Percentiles rank a stretch among this genome's conserved stretches.
These are phyloP conservation scores for Diaporthe longicolla DNA, from an alignment of 2,329 filamentous ascomycete species.

Conservation along the genomic window DNA sequence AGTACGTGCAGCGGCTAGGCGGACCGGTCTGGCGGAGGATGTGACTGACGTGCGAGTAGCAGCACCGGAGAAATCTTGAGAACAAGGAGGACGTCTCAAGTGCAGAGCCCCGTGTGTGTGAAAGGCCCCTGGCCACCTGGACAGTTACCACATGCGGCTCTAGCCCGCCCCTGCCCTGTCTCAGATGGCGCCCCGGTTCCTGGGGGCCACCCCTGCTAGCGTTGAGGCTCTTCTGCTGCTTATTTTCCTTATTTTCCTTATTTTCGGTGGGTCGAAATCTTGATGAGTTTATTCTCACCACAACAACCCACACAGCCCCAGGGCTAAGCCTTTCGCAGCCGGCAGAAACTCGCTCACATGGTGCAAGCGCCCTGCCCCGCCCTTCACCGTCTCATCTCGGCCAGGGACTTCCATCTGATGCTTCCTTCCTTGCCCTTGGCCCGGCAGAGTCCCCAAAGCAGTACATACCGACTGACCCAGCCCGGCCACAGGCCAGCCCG, in stretches of 20 bases:
- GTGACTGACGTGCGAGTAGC: neutral
- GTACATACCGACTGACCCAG: too few species aligned
- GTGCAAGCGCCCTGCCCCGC: neutral
- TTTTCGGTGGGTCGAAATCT: slow-evolving; percentile 19
- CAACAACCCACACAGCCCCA: neutral
- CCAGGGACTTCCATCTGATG: slow-evolving; percentile 16
- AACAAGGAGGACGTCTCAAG: slow-evolving; percentile 26
- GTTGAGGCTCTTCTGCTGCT: slow-evolving; percentile 34
- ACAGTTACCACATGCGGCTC: slow-evolving; percentile 5
- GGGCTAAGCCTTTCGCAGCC: slow-evolving; percentile 5
- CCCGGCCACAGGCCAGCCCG: neutral
- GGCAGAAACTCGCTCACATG: slow-evolving; percentile 16
- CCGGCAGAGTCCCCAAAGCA: neutral
- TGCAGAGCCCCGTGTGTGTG: neutral
- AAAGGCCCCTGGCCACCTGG: neutral
- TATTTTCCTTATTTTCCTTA: too few species aligned
- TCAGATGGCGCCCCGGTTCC: slow-evolving; percentile 13
- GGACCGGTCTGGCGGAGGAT: slow-evolving; percentile 19
- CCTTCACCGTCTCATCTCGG: slow-evolving; percentile 18
- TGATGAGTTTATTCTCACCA: slow-evolving; percentile 31
- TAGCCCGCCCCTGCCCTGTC: slow-evolving; percentile 25
- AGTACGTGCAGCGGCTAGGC: slow-evolving; percentile 2
- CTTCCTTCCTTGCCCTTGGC: neutral
- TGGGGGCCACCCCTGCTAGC: slow-evolving; percentile 23
- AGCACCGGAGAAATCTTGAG: slow-evolving; percentile 12